These are phyloP conservation scores for Microsporum audouinii DNA, from an alignment of 2,329 filamentous ascomycete species.

Conservation along the genomic window DNA sequence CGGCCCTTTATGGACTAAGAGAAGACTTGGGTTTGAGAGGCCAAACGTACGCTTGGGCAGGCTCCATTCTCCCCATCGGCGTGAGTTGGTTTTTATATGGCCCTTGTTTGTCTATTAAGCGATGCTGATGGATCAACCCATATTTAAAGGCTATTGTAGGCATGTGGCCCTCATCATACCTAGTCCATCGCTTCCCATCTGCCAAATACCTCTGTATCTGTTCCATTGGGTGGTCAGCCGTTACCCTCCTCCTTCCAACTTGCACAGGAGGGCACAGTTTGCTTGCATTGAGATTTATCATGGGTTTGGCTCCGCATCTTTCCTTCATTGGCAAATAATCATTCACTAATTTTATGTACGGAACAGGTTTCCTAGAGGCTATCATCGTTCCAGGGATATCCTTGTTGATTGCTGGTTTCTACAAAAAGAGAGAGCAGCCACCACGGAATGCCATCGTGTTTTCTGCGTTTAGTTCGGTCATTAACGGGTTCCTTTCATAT, in stretches of 20 bases:
- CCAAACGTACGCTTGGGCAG: constrained; percentile 42
- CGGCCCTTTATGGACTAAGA: constrained; percentile 44
- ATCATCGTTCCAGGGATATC: constrained; percentile 27
- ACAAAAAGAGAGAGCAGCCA: constrained; percentile 29
- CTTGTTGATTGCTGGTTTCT: constrained; percentile 29
- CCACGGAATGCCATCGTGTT: constrained; percentile 30
- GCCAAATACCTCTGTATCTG: constrained; percentile 44
- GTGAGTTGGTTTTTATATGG: constrained; percentile 9
- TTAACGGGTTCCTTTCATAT: constrained; percentile 34
- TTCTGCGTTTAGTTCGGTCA: constrained; percentile 24
- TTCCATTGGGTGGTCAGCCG: constrained; percentile 42
- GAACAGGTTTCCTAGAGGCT: constrained; percentile 22
- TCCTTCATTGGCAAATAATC: not conserved
- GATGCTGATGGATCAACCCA: not conserved
- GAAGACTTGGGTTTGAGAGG: constrained; percentile 40
- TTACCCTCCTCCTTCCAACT: constrained; percentile 39
- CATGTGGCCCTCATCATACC: constrained; percentile 32
- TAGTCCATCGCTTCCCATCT: constrained; percentile 40
- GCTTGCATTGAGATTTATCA: constrained; percentile 29
- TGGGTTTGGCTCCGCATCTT: constrained; percentile 19
- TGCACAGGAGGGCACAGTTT: constrained; percentile 38
- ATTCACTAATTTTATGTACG: not conserved
- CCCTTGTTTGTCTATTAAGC: not conserved
- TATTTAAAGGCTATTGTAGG: constrained; percentile 33
- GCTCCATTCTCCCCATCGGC: constrained; percentile 22